phyloP scores from a whole-genome alignment of 1,139 yeast genomes.

The Kodamaea sp. region DNA sequence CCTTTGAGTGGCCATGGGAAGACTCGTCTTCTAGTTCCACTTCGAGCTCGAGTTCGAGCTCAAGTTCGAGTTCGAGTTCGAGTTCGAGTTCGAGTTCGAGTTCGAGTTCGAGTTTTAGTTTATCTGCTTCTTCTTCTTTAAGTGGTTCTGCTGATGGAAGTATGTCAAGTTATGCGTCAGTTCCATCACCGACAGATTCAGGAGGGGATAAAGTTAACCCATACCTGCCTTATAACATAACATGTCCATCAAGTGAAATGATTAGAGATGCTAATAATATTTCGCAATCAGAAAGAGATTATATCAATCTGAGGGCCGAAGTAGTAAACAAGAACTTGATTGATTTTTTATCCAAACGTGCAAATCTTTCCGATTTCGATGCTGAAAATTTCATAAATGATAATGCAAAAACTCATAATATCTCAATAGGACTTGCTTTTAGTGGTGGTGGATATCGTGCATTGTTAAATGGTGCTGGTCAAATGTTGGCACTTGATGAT shows the following conservation, averaged over 20 bases:
- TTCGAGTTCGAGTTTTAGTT: neutral
- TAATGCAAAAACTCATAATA: conserved; percentile 27
- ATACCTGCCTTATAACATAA: conserved; percentile 26
- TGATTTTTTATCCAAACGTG: conserved; percentile 27
- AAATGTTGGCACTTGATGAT: conserved; percentile 34
- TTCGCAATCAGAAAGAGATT: conserved; percentile 26
- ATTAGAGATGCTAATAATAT: conserved; percentile 28
- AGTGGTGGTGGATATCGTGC: conserved; percentile 49
- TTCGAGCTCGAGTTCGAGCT: conserved; percentile 2
- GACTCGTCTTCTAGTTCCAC: conserved; percentile 1
- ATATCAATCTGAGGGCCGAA: conserved; percentile 26
- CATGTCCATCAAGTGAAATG: conserved; percentile 22
- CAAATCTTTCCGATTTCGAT: conserved; percentile 34
- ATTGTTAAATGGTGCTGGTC: conserved; percentile 44
- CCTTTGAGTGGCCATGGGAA: conserved; percentile 13
- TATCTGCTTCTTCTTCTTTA: conserved; percentile 1
- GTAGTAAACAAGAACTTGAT: conserved; percentile 31
- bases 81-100: conserved; percentile 6
- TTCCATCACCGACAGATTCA: neutral
- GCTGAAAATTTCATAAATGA: conserved; percentile 28
- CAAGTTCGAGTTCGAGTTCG: conserved; percentile 4
- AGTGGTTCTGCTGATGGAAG: neutral
- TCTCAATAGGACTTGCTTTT: conserved; percentile 41
- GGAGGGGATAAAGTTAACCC: conserved; percentile 13
- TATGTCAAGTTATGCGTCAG: neutral